These are phyloP conservation scores for Chondrus crispus DNA, from an alignment of 23 red algal species.

Conservation along the genomic window DNA sequence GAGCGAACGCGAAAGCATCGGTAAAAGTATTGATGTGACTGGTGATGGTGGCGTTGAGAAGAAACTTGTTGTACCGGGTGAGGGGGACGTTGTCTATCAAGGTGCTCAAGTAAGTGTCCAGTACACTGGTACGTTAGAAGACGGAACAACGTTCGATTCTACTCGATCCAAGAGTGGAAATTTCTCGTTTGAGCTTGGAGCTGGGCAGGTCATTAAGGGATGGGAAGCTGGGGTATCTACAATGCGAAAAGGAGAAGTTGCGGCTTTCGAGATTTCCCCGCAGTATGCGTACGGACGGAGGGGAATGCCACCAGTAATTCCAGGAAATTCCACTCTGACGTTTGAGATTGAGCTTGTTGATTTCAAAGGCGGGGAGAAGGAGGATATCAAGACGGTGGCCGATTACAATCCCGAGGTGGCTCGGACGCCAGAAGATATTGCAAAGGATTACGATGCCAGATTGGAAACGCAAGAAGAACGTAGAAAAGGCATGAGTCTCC, in stretches of 20 bases:
- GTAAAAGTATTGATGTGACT: slow-evolving; percentile 15
- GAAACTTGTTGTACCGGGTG: background rate
- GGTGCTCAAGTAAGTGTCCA: slow-evolving; percentile 67
- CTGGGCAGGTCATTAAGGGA: slow-evolving; percentile 86
- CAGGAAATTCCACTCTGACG: slow-evolving; percentile 64
- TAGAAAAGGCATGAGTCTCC: slow-evolving; percentile 40
- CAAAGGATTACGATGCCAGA: slow-evolving; percentile 57
- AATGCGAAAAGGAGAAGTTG: slow-evolving; percentile 76
- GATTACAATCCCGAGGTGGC: slow-evolving; percentile 73
- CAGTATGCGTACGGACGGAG: slow-evolving; percentile 89
- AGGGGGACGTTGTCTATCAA: background rate
- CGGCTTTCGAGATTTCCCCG: slow-evolving; percentile 69
- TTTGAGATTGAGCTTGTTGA: slow-evolving; percentile 94
- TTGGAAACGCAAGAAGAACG: slow-evolving; percentile 34
- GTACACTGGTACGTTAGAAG: slow-evolving; percentile 62
- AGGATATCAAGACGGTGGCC: slow-evolving; percentile 54
- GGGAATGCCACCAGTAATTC: slow-evolving; percentile 94
- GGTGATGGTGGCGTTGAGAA: slow-evolving; percentile 49
- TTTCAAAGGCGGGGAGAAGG: slow-evolving; percentile 3
- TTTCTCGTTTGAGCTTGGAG: slow-evolving; percentile 80
- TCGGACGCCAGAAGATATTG: slow-evolving; percentile 73
- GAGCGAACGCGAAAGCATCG: background rate
- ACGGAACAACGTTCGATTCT: slow-evolving; percentile 73
- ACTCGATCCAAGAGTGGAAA: slow-evolving; percentile 48
- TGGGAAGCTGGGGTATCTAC: slow-evolving; percentile 82